Conservation (phyloP, 148 eudicot species). For the Silene conica region DNA sequence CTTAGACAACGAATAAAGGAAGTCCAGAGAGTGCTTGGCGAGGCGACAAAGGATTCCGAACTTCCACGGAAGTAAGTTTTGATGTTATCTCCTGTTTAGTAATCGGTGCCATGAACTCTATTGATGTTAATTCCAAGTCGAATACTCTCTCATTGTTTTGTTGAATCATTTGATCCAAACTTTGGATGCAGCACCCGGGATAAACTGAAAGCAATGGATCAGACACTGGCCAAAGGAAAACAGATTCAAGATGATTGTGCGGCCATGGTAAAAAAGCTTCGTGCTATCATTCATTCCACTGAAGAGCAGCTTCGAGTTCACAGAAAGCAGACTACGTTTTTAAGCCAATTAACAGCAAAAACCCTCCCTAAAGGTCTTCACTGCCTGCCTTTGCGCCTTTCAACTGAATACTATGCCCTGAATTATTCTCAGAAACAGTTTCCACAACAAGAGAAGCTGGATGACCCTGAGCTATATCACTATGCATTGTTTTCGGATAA, state of each 20-base stretch:
- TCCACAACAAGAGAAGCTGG: conserved; percentile 60
- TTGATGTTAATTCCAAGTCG: not conserved
- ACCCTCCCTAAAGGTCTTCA: conserved; percentile 97
- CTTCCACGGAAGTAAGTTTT: conserved; percentile 60
- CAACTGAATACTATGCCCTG: conserved; percentile 67
- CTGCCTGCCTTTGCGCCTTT: conserved; percentile 90
- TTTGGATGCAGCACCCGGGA: conserved; percentile 55
- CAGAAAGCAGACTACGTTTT: conserved; percentile 76
- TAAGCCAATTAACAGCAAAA: conserved; percentile 88
- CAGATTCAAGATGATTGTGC: conserved; percentile 94
- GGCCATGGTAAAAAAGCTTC: conserved; percentile 79
- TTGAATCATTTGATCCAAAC: not conserved
- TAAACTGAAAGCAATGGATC: conserved; percentile 82
- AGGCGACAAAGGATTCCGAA: conserved; percentile 78
- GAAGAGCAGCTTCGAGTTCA: conserved; percentile 95
- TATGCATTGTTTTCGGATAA: conserved; percentile 93
- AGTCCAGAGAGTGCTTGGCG: conserved; percentile 71
- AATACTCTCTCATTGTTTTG: not conserved
- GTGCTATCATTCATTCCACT: conserved; percentile 89
- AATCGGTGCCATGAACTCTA: not conserved
- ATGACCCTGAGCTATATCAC: conserved; percentile 69
- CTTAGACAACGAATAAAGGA: conserved; percentile 79
- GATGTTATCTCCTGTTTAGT: conserved; percentile 2
- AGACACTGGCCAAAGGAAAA: conserved; percentile 71
- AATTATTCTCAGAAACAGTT: conserved; percentile 62